phyloP scores from a whole-genome alignment of 305 asterid genomes.

The Rubia tinctorum region DNA sequence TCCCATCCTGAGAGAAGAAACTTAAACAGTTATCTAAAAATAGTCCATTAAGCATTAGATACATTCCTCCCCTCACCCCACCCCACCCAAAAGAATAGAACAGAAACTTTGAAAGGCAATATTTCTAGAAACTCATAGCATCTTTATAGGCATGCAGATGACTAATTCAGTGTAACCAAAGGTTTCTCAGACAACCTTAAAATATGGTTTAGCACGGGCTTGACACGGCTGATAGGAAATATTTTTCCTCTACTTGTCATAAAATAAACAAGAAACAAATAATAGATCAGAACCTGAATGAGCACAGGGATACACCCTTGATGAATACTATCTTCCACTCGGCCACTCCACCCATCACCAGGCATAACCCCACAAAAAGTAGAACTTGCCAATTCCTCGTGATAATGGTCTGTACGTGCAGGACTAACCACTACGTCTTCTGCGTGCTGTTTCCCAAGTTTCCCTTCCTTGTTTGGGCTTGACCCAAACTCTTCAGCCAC shows the following conservation, averaged over 20 bases:
- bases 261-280: constrained; percentile 2
- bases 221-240: background rate
- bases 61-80: background rate
- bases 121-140: background rate
- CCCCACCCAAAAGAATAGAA: no score
- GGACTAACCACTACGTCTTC: constrained; percentile 84
- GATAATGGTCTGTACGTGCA: constrained; percentile 60
- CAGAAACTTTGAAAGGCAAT: background rate
- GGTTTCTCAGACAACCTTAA: background rate
- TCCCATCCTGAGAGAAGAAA: constrained; percentile 57
- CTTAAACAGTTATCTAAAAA: background rate
- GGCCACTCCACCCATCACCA: constrained; percentile 99
- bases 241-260: background rate
- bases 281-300: constrained; percentile 55
- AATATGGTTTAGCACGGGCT: background rate
- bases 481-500: constrained; percentile 93
- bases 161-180: background rate
- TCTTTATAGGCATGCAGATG: background rate
- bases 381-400: constrained; percentile 71
- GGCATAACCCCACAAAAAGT: constrained; percentile 98
- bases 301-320: constrained; percentile 98
- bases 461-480: constrained; percentile 71
- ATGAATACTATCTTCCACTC: constrained; percentile 94
- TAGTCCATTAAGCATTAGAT: background rate
- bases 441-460: constrained; percentile 81